phyloP scores from a whole-genome alignment of 805 yeast species.

The Zygotorulaspora sp. region DNA sequence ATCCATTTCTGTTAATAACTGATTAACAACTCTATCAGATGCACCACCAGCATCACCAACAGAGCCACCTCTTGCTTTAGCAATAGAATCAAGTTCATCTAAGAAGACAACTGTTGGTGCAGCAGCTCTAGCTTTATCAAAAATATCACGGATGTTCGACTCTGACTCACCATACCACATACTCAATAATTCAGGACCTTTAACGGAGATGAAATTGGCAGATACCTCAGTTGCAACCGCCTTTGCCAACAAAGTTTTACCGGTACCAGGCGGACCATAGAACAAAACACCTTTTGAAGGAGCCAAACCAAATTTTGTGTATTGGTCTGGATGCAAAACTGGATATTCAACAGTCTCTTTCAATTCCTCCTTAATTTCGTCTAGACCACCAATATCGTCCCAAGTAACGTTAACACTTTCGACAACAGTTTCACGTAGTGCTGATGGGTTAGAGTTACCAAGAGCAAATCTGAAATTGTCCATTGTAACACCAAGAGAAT shows the following conservation, averaged over 20 bases:
- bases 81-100: conserved; percentile 97
- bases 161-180: conserved; percentile 99
- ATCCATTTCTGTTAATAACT: conserved; percentile 96
- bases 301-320: conserved; percentile 94
- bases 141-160: conserved; percentile 94
- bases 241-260: conserved; percentile 96
- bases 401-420: conserved; percentile 98
- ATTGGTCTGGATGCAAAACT: conserved; percentile 97
- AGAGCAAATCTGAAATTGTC: conserved; percentile 97
- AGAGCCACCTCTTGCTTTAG: conserved; percentile 92
- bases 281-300: conserved; percentile 98
- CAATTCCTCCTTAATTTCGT: conserved; percentile 90
- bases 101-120: conserved; percentile 98
- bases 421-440: conserved; percentile 98
- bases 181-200: conserved; percentile 93
- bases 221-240: conserved; percentile 99
- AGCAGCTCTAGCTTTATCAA: conserved; percentile 98
- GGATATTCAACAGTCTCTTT: conserved; percentile 99
- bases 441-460: conserved; percentile 97
- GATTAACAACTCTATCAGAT: conserved; percentile 92
- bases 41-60: conserved; percentile 96
- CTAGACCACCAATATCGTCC: conserved; percentile 99
- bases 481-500: conserved; percentile 96
- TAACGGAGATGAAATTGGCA: conserved; percentile 87
- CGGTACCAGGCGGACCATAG: conserved; percentile 99